phyloP scores from a whole-genome alignment of 208 protist genomes.

The Acanthamoeba lugdunensis region DNA sequence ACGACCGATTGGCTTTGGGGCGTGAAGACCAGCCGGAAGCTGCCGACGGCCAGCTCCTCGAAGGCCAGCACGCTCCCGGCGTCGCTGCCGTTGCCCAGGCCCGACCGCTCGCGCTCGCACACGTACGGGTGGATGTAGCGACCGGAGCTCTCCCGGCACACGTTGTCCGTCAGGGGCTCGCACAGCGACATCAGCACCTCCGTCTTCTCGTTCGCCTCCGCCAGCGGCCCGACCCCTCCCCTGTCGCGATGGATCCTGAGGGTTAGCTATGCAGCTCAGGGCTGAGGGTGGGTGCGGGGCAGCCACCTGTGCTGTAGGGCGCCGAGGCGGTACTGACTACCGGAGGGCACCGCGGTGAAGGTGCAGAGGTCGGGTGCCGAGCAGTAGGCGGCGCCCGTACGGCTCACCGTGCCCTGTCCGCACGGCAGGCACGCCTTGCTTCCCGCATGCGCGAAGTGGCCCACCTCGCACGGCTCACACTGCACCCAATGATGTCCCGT shows the following conservation, averaged over 20 bases:
- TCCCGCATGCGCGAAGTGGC: not conserved
- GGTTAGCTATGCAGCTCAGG: not conserved
- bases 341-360: constrained; percentile 15
- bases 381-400: constrained; percentile 28
- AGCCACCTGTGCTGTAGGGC: constrained; percentile 7
- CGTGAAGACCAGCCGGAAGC: constrained; percentile 26
- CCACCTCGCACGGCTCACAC: constrained; percentile 13
- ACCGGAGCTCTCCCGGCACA: not conserved
- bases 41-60: not conserved
- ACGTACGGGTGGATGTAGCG: constrained; percentile 36
- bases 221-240: not conserved
- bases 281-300: not conserved
- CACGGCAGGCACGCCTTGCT: constrained; percentile 17
- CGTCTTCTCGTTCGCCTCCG: not conserved
- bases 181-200: constrained; percentile 50
- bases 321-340: not conserved
- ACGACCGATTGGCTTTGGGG: not conserved
- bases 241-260: not conserved
- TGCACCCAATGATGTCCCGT: not conserved
- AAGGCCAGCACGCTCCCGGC: constrained; percentile 44
- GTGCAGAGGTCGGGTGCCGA: constrained; percentile 7
- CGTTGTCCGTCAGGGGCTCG: constrained; percentile 37
- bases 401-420: constrained; percentile 26
- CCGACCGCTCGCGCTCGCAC: constrained; percentile 2
- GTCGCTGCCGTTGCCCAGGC: constrained; percentile 45